phyloP scores from a whole-genome alignment of 345 rosid genomes.

The Syzygium oleosum region DNA sequence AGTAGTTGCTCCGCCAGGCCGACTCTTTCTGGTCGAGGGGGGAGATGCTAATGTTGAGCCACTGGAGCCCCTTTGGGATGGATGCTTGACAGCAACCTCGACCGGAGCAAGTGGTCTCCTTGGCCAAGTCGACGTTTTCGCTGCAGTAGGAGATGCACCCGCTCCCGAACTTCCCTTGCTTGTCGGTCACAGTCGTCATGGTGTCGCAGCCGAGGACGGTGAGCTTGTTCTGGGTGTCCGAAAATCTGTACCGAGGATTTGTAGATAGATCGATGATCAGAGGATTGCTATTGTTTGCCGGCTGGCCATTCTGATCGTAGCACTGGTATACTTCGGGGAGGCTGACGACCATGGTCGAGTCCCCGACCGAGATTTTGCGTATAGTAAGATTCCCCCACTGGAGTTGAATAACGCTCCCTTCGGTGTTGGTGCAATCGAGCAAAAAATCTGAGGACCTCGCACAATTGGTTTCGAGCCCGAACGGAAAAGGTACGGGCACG shows the following conservation, averaged over 20 bases:
- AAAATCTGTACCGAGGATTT: neutral
- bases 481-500: neutral
- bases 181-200: neutral
- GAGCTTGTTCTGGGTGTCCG: neutral
- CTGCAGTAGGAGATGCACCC: neutral
- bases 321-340: neutral
- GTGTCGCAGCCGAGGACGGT: neutral
- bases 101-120: neutral
- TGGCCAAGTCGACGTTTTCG: rapidly evolving
- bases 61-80: neutral
- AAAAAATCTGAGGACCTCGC: rapidly evolving
- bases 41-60: neutral
- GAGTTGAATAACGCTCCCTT: neutral
- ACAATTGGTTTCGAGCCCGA: neutral
- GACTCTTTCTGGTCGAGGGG: rapidly evolving
- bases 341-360: neutral
- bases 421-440: neutral
- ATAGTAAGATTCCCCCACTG: neutral
- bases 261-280: neutral
- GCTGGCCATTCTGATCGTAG: rapidly evolving
- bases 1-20: rapidly evolving
- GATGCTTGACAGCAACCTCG: neutral
- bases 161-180: neutral
- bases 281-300: rapidly evolving
- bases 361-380: neutral